phyloP scores from a whole-genome alignment of 257 asterid species.

The Salvia splendens region DNA sequence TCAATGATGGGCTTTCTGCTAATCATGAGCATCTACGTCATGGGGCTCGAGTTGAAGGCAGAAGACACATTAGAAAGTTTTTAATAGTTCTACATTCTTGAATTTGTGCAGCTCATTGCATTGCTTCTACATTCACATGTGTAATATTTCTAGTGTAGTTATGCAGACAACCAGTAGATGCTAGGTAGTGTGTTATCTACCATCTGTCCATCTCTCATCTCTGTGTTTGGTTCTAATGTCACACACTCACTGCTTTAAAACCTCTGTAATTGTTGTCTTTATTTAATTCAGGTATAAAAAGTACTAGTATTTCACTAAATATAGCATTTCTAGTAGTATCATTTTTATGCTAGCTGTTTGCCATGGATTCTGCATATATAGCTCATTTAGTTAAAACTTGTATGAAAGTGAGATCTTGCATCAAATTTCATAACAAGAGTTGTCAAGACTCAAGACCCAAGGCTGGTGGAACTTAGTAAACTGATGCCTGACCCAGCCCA shows the following conservation, averaged over 20 bases:
- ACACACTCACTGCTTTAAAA: not conserved
- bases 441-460: no score
- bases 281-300: not conserved
- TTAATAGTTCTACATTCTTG: conserved; percentile 11
- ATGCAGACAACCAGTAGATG: conserved; percentile 3
- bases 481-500: no score
- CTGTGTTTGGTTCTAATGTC: not conserved
- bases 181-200: not conserved
- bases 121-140: not conserved
- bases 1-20: not conserved
- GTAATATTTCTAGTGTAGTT: conserved; percentile 13
- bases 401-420: no score
- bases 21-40: not conserved
- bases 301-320: not conserved
- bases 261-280: not conserved
- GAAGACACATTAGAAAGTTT: conserved; percentile 1
- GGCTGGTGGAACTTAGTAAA: no score
- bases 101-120: not conserved
- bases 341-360: not conserved
- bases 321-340: not conserved
- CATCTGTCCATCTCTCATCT: no score
- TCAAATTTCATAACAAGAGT: no score
- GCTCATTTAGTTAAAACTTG: not conserved
- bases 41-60: not conserved
- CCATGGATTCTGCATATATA: not conserved